Evolutionary conservation across 331 rosid genomes (phyloP), one percentile per base, ranked within the genome.

Genomic region (Quercus lobata): DNA sequence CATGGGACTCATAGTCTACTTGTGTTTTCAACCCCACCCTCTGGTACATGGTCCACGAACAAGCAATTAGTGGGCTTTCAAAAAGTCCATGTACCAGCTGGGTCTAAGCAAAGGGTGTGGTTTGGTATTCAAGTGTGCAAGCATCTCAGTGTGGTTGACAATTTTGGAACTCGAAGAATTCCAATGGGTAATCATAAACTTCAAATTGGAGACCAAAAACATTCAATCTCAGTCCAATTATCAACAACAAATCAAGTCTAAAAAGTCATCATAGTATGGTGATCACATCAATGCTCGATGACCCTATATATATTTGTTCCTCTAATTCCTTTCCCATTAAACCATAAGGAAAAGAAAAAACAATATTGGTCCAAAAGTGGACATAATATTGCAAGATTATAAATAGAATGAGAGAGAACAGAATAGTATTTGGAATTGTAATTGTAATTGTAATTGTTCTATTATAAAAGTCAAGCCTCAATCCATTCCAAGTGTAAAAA

Each of bases 1-100:
- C 97, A 95, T 18, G 99, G 99, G 27, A 60, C 94, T 15, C 92
- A 91, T n/a, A 89, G 97, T 5, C 80, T 95, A 66, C 84, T 95
- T 0, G 53, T 93, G n/a, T 93, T 83, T 81, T 77, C 94, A 0
- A 58, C 55, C 29, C 91, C 94, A 1, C 97, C 99, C 0, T 6
- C 32, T 1, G 87, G 83, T 0, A 78, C 69, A 69, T 83, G 88
- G 96, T 29, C 83, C 0, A 29, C 79, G 0, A 25, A 24, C 21
- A 90, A 90, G 77, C 96, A 89, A 15, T 55, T 95, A 30, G 90
- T 93, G 54, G 70, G 84, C 34, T 95, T 95, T 49, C 84, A 89
- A 6, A 95, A 90, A 57, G 78, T 94, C 41, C 91, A 86, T 60
- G 71, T 95, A 1, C 57, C 72, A 0, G 90, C 87, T 2, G 96